phyloP scores from a whole-genome alignment of 2,329 filamentous ascomycete genomes.

The Diplodia seriata region DNA sequence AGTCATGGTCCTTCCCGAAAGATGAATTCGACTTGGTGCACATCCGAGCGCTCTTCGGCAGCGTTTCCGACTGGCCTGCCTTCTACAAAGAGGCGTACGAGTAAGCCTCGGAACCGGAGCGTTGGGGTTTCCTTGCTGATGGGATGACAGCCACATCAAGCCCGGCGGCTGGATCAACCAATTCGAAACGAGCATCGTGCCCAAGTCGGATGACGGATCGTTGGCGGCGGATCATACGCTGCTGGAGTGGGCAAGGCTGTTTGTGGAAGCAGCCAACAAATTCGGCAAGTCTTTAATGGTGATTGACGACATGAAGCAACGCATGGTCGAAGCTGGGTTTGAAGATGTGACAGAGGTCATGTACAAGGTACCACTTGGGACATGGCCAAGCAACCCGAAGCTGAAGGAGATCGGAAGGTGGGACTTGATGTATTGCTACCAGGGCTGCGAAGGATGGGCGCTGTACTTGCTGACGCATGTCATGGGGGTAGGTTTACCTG shows the following conservation, averaged over 20 bases:
- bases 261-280: conserved; percentile 36
- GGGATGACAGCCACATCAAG: conserved; percentile 1
- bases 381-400: conserved; percentile 42
- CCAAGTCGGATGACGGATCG: conserved; percentile 40
- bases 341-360: conserved; percentile 57
- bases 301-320: conserved; percentile 49
- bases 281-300: conserved; percentile 47
- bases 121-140: conserved; percentile 32
- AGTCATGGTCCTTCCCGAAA: conserved; percentile 35
- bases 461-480: conserved; percentile 42
- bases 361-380: conserved; percentile 44
- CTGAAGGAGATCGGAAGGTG: conserved; percentile 47
- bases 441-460: conserved; percentile 49
- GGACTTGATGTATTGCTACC: conserved; percentile 42
- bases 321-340: conserved; percentile 61
- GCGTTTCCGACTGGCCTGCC: conserved; percentile 38
- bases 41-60: conserved; percentile 37
- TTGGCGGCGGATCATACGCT: conserved; percentile 38
- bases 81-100: conserved; percentile 35
- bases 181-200: conserved; percentile 38
- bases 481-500: background rate
- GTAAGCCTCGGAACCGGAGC: conserved; percentile 31
- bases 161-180: conserved; percentile 43
- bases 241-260: conserved; percentile 38
- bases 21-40: conserved; percentile 59